Evolutionary conservation across 2,329 filamentous ascomycete genomes (phyloP), one percentile per base, ranked within the genome.

Genomic region (Zelopaecilomyces penicillatus): DNA sequence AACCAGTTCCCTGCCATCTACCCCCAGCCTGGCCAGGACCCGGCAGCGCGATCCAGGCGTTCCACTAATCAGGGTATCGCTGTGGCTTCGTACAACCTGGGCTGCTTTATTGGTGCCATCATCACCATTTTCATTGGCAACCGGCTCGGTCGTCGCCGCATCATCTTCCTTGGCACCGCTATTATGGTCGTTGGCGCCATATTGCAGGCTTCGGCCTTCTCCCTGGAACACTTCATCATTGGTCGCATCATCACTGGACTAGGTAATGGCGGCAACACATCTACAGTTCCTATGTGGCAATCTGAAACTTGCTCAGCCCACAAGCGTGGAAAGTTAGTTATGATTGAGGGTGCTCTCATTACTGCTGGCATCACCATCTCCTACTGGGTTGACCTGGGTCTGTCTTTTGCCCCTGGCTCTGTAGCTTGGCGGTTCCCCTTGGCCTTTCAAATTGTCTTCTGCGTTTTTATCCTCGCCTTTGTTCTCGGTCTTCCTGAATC

Each of bases 91-190:
- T 79, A 79, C 58, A 77, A 78, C 55, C 55, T 79, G n/a, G 78
- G 78, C 9, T 82, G 78, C 60, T 76, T 79, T 41, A 67, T 82
- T 45, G 80, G 80, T 8, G 78, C 78, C 19, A 76, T 83, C 57
- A 78, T 80, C 55, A 78, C 77, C 46, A 81, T 80, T 27, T 83
- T 82, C 53, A 78, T 80, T 9, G 80, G 80, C 61, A 80, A 84
- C 52, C 67, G 69, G 27, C 72, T 82, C 41, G 80, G 80, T 9
- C 73, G 80, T 43, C 71, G 71, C 51, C 68, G 66, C 50, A 80
- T 79, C 27, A 77, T 82, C 45, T 70, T 80, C 55, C 66, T 81
- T 37, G 79, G 78, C 11, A 77, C 76, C 5, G 50, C 69, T 10
- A 73, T 83, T 54, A 78, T 76, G 55, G 57, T 67, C n/a, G 37